phyloP scores from a whole-genome alignment of 2,329 filamentous ascomycete species.

The Alternaria sp. region DNA sequence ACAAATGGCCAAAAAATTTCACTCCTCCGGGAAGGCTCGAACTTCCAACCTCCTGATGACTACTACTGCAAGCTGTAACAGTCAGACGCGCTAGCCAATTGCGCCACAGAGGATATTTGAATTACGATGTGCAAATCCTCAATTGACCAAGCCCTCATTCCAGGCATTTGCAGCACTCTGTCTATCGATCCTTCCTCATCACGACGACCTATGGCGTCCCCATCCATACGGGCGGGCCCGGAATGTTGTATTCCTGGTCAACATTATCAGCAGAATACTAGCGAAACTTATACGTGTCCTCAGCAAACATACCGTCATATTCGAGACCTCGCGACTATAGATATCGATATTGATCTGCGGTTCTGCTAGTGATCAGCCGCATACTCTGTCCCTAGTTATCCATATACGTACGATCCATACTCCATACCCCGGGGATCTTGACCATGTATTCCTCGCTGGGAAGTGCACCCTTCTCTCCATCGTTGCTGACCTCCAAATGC shows the following conservation, averaged over 20 bases:
- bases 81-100: constrained; percentile 69
- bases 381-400: background rate
- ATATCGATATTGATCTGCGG: constrained; percentile 46
- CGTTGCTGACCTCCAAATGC: constrained; percentile 38
- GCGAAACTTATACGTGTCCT: background rate
- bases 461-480: constrained; percentile 23
- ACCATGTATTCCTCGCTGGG: constrained; percentile 31
- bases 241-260: constrained; percentile 26
- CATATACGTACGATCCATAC: constrained; percentile 39
- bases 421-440: constrained; percentile 44
- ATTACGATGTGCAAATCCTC: constrained; percentile 1
- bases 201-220: background rate
- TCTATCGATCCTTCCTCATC: background rate
- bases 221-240: constrained; percentile 27
- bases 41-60: constrained; percentile 46
- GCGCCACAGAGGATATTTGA: constrained; percentile 53
- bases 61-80: constrained; percentile 55
- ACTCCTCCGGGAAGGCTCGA: constrained; percentile 47
- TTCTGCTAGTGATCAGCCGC: constrained; percentile 29
- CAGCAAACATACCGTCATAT: constrained; percentile 29
- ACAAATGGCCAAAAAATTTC: background rate
- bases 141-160: background rate
- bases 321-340: constrained; percentile 32
- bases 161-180: background rate
- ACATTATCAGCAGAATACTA: background rate